phyloP scores from a whole-genome alignment of 306 rosid genomes.

The Medicago arabica region DNA sequence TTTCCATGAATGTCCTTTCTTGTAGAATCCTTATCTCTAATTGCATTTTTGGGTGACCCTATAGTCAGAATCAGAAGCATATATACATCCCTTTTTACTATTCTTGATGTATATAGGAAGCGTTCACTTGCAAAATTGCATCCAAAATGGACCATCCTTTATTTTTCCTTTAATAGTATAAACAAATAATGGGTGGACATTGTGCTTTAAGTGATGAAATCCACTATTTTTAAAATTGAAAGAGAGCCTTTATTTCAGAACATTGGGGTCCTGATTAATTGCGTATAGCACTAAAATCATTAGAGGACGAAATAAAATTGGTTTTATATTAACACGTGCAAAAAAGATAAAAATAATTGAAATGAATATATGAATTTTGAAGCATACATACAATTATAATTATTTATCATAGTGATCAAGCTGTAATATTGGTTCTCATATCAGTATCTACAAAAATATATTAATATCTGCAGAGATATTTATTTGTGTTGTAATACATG shows the following conservation, averaged over 20 bases:
- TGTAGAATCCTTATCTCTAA: constrained; percentile 36
- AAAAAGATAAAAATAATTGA: not conserved
- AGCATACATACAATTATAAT: not conserved
- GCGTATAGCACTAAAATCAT: constrained; percentile 28
- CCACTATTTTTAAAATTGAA: constrained; percentile 41
- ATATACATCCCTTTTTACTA: constrained; percentile 2
- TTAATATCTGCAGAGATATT: no score
- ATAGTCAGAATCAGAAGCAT: constrained; percentile 46
- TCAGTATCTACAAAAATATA: no score
- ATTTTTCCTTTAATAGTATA: constrained; percentile 34
- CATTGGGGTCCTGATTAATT: constrained; percentile 36
- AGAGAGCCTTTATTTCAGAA: constrained; percentile 18
- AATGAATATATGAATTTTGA: not conserved
- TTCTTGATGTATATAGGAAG: constrained; percentile 30
- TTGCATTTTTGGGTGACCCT: constrained; percentile 10
- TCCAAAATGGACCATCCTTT: constrained; percentile 43
- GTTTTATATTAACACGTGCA: not conserved
- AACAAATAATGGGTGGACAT: constrained; percentile 39
- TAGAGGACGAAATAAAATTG: constrained; percentile 8
- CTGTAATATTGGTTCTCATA: no score
- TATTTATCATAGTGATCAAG: no score
- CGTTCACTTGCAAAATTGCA: constrained; percentile 28
- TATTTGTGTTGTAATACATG: no score
- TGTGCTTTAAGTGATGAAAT: constrained; percentile 37
- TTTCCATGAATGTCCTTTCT: constrained; percentile 6